A percentile compares a stretch with the other conserved stretches of the same genome.
These are phyloP conservation scores for Boechera divaricarpa DNA, from an alignment of 345 rosid species.

Conservation along the genomic window DNA sequence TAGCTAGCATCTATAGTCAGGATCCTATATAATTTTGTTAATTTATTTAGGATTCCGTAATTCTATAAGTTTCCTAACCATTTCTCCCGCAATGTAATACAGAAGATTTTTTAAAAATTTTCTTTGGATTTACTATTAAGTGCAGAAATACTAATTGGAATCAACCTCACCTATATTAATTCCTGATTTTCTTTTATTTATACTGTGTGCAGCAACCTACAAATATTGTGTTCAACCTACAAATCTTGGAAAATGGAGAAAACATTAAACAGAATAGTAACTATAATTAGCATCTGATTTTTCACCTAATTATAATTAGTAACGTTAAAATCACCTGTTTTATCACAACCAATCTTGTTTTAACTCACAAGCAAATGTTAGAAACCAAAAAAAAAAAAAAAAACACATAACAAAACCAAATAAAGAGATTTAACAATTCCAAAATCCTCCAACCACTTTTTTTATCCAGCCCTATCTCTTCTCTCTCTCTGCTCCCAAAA, in stretches of 20 bases:
- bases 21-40: no score
- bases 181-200: not conserved
- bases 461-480: constrained; percentile 12
- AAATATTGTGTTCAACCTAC: not conserved
- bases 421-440: not conserved
- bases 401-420: constrained; percentile 12
- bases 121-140: not conserved
- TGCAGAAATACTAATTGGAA: constrained; percentile 1
- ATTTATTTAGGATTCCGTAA: no score
- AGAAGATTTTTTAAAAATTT: not conserved
- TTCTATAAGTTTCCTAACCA: no score
- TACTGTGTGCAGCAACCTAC: not conserved
- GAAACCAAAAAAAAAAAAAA: not conserved
- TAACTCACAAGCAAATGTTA: constrained; percentile 20
- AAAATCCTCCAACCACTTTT: constrained; percentile 29
- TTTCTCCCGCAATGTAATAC: not conserved
- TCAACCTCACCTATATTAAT: not conserved
- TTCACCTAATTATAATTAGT: constrained; percentile 33
- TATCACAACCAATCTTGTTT: constrained; percentile 32
- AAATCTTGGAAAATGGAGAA: constrained; percentile 15
- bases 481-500: not conserved
- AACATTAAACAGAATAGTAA: constrained; percentile 21
- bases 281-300: constrained; percentile 38
- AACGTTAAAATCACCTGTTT: constrained; percentile 34
- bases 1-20: not conserved